phyloP scores from a whole-genome alignment of 306 rosid species.

The Medicago truncatula region MtrunA17r5.0-ANR NC_053049.1:10457501-10458000 shows the following conservation, averaged over 20 bases:
- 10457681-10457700: background rate
- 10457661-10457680: conserved; percentile 24
- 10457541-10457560: conserved; percentile 33
- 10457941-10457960: conserved; percentile 30
- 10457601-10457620: conserved; percentile 35
- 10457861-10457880: conserved; percentile 30
- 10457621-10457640: conserved; percentile 29
- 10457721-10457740: background rate
- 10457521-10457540: conserved; percentile 34
- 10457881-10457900: conserved; percentile 17
- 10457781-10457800: conserved; percentile 26
- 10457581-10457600: conserved; percentile 29
- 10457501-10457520: conserved; percentile 27
- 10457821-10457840: conserved; percentile 19
- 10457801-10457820: conserved; percentile 25
- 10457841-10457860: conserved; percentile 16
- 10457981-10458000: background rate
- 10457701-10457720: background rate
- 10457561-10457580: conserved; percentile 32
- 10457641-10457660: conserved; percentile 18
- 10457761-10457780: background rate
- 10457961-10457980: conserved; percentile 10
- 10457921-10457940: conserved; percentile 18
- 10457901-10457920: conserved; percentile 31
- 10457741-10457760: background rate